Base-by-base conservation (phyloP, 768 basidiomycete species). In the Mycena leptocephala region DNA sequence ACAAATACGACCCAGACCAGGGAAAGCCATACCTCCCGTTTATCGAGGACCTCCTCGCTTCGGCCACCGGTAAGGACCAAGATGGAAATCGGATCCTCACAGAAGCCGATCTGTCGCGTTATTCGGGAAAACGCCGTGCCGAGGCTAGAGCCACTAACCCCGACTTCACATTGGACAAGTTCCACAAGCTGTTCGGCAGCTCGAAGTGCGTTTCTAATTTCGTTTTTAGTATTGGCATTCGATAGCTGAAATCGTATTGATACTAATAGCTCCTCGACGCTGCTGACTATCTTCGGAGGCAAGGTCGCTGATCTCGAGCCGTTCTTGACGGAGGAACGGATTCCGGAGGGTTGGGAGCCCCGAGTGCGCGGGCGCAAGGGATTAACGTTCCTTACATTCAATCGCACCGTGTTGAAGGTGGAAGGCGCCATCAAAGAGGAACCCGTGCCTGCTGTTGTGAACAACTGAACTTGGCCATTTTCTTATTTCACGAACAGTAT, bases 341-440 rank as follows among this genome's bases (percentile, higher is more conserved):
- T 96, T 37, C 92, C 93, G 0, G 88, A 93, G 0, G 91, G 91
- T 26, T 96, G 94, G 93, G 94, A 95, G 80, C 88, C 94, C 0
- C 85, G 89, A 18, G 82, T 91, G 35, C 86, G 89, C n/a, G 84
- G 87, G 41, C 89, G 84, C 0, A 84, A 88, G 68, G 95, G 95
- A 0, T 82, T 95, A 39, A 95, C 94, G 0, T 83, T 95, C 9
- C 58, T 84, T 16, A 81, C 82, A 11, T 91, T 94, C 85, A 94
- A 95, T 79, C 56, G 48, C 3, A 88, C 88, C 0, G 89, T 88
- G 20, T 51, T 86, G 13, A 85, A 83, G 73, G 84, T 91, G 39
- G 90, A 89, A 78, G 70, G 79, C 0, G 85, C 83, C 5, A 87
- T 86, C 28, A 84, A 85, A 51, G 84, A 84, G 63, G 79, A 78